These are phyloP conservation scores for Escallonia rubra DNA, from an alignment of 129 eudicot species.

Conservation along the genomic window DNA sequence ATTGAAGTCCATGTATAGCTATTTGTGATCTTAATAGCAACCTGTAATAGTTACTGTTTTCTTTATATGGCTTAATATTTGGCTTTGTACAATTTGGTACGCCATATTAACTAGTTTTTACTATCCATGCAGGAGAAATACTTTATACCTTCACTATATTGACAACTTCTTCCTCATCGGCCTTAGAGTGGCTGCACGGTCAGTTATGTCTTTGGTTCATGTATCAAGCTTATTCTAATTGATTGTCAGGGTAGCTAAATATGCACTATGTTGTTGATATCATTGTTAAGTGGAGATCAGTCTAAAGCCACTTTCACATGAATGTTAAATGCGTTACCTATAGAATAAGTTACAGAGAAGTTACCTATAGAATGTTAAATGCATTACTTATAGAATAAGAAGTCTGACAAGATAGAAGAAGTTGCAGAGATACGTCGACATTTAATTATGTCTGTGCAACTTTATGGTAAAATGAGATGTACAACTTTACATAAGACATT, in stretches of 20 bases:
- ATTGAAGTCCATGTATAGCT: neutral
- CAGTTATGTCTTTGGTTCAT: conserved; percentile 23
- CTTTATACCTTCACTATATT: conserved; percentile 78
- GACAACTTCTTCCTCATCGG: conserved; percentile 79
- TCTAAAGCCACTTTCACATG: neutral
- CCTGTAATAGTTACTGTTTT: neutral
- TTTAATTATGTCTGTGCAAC: too few species aligned
- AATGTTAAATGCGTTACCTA: neutral
- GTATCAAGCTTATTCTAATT: neutral
- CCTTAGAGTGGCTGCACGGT: conserved; percentile 95
- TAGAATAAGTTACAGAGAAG: too few species aligned
- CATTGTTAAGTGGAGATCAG: neutral
- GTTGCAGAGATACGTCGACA: too few species aligned
- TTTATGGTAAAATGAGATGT: too few species aligned
- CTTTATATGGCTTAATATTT: neutral
- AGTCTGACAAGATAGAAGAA: too few species aligned
- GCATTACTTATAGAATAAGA: too few species aligned
- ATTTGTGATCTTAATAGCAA: neutral
- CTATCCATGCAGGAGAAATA: conserved; percentile 64
- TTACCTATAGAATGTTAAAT: neutral
- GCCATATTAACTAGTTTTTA: neutral
- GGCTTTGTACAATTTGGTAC: neutral
- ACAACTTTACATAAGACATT: too few species aligned
- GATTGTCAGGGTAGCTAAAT: neutral
- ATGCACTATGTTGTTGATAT: neutral